Conservation (phyloP, 805 yeast genomes). For the Pichia cephalocereana region DNA sequence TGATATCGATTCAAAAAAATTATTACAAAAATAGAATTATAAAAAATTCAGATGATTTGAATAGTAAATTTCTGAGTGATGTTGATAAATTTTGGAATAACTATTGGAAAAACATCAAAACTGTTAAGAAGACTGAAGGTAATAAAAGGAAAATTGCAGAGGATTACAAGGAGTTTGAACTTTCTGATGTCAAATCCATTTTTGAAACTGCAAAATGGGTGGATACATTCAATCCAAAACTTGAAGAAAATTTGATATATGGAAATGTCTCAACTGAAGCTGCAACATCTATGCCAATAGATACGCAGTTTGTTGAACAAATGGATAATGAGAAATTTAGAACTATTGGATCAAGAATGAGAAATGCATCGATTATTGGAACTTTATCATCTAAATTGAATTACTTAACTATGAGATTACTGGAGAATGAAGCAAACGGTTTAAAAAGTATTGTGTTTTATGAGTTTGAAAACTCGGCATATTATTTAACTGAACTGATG, state of each 20-base stretch:
- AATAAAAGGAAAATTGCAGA: slow-evolving; percentile 2
- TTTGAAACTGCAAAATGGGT: slow-evolving; percentile 22
- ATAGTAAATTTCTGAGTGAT: slow-evolving; percentile 24
- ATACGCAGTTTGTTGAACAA: neutral
- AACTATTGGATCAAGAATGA: slow-evolving; percentile 15
- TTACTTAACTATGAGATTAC: slow-evolving; percentile 43
- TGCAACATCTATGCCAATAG: neutral
- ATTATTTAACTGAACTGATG: slow-evolving; percentile 53
- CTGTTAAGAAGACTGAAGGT: slow-evolving; percentile 24
- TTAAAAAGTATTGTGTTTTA: slow-evolving; percentile 56
- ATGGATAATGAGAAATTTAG: neutral
- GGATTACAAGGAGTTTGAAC: slow-evolving; percentile 9
- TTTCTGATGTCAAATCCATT: slow-evolving; percentile 17
- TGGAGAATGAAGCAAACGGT: slow-evolving; percentile 39
- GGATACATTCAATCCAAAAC: slow-evolving; percentile 17
- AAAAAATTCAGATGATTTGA: slow-evolving; percentile 22
- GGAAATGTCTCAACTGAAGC: neutral
- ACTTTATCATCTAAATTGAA: slow-evolving; percentile 58
- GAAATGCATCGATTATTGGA: slow-evolving; percentile 41
- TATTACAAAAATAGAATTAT: slow-evolving; percentile 44
- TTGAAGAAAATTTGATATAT: slow-evolving; percentile 14
- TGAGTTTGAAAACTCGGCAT: slow-evolving; percentile 66
- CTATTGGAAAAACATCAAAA: slow-evolving; percentile 36
- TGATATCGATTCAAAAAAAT: slow-evolving; percentile 41
- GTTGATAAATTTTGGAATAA: slow-evolving; percentile 42